Conservation (phyloP, 2,329 filamentous ascomycete species). For the Paecilomyces niveus region DNA sequence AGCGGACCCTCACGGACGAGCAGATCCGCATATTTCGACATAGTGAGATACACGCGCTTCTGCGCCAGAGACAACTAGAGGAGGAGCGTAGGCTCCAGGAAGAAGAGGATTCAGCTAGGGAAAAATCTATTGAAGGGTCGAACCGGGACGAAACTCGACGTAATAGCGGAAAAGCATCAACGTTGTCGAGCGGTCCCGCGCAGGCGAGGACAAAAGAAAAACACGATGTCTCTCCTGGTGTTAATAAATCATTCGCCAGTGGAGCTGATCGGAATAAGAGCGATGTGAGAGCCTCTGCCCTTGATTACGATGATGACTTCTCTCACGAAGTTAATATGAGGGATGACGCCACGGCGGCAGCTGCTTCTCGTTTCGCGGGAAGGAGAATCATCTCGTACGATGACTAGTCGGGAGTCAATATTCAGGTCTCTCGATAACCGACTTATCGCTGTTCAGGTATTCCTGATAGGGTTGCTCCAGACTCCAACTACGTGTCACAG, state of each 20-base stretch:
- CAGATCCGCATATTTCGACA: conserved; percentile 87
- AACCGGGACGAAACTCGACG: neutral
- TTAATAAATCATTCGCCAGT: neutral
- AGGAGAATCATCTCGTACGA: conserved; percentile 31
- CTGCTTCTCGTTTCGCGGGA: conserved; percentile 8
- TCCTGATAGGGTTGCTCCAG: neutral
- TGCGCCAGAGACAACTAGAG: conserved; percentile 44
- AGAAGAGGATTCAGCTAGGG: conserved; percentile 15
- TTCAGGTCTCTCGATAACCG: neutral
- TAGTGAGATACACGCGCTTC: conserved; percentile 70
- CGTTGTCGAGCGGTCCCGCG: neutral
- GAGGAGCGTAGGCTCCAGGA: conserved; percentile 3
- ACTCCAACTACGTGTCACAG: too few species aligned
- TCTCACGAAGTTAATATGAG: neutral
- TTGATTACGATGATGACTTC: conserved; percentile 38
- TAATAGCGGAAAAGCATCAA: too few species aligned
- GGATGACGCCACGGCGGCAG: conserved; percentile 5
- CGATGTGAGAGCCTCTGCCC: conserved; percentile 26
- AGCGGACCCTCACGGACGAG: conserved; percentile 83
- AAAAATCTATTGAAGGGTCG: too few species aligned
- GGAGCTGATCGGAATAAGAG: neutral
- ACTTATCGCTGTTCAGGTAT: neutral
- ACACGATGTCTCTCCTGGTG: neutral
- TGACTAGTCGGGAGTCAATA: conserved; percentile 17
- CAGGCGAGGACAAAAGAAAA: neutral